Evolutionary conservation across 345 rosid genomes (phyloP).

Genomic region (Populus tremula): DNA sequence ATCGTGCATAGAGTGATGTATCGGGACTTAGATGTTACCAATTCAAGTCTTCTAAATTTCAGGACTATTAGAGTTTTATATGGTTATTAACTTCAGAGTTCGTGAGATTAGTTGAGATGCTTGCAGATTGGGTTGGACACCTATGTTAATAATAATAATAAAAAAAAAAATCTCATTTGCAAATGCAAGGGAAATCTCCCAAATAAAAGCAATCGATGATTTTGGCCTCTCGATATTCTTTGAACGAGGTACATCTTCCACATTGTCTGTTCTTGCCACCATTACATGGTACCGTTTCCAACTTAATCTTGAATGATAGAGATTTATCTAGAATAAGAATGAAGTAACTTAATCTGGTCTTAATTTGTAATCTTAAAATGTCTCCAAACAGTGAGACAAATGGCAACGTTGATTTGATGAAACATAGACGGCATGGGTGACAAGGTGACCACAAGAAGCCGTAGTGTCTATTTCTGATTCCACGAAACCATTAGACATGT

Average conservation of each 20-base stretch:
- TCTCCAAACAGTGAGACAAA: slow-evolving; percentile 18
- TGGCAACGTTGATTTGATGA: slow-evolving; percentile 14
- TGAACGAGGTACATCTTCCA: slow-evolving; percentile 46
- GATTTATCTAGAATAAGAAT: background rate
- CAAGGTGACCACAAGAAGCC: slow-evolving; percentile 30
- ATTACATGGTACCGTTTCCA: background rate
- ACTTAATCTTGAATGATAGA: background rate
- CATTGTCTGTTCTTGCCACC: background rate
- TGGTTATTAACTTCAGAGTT: rapidly evolving
- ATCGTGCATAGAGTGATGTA: slow-evolving; percentile 88
- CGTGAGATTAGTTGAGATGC: too few species aligned
- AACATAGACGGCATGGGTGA: slow-evolving; percentile 14
- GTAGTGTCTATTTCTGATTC: slow-evolving; percentile 29
- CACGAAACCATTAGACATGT: slow-evolving; percentile 13
- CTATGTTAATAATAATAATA: too few species aligned
- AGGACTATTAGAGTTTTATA: rapidly evolving
- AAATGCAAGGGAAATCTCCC: slow-evolving; percentile 51
- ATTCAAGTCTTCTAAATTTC: too few species aligned
- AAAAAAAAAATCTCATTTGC: slow-evolving; percentile 41
- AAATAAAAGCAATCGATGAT: slow-evolving; percentile 68
- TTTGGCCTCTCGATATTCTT: slow-evolving; percentile 93
- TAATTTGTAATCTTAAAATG: slow-evolving; percentile 15
- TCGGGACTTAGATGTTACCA: slow-evolving; percentile 42
- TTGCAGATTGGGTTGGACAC: rapidly evolving
- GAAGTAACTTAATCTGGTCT: background rate